Conservation (phyloP, 768 basidiomycete genomes). For the Kwoniella mangroviensis region DNA sequence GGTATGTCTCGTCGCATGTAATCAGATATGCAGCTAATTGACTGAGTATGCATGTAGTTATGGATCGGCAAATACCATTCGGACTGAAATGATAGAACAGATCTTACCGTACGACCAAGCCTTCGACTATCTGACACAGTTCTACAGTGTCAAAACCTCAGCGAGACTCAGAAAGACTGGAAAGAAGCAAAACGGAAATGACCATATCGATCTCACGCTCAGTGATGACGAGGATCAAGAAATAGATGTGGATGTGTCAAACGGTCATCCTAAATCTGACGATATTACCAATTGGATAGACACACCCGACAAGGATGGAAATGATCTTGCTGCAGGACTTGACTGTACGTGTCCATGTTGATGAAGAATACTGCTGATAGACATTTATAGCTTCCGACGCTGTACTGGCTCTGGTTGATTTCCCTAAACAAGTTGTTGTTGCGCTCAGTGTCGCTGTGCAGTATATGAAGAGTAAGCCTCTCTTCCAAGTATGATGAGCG, state of each 20-base stretch:
- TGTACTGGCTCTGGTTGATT: constrained; percentile 46
- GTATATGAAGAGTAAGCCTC: constrained; percentile 52
- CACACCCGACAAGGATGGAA: constrained; percentile 12
- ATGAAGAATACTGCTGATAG: constrained; percentile 9
- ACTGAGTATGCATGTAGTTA: constrained; percentile 20
- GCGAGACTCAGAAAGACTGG: background rate
- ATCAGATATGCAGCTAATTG: background rate
- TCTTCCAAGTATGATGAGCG: constrained; percentile 58
- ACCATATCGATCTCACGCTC: constrained; percentile 25
- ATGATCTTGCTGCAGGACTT: constrained; percentile 37
- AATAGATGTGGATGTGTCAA: constrained; percentile 3
- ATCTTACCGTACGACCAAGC: constrained; percentile 70
- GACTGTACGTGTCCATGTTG: constrained; percentile 26
- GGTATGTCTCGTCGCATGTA: constrained; percentile 59
- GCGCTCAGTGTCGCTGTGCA: constrained; percentile 48
- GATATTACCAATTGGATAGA: background rate
- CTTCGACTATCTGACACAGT: constrained; percentile 61
- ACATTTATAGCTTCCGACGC: constrained; percentile 36
- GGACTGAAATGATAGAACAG: constrained; percentile 68
- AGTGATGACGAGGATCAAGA: constrained; percentile 21
- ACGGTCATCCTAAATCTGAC: background rate
- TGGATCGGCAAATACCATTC: constrained; percentile 53
- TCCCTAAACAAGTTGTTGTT: constrained; percentile 52
- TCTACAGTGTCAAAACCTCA: constrained; percentile 24
- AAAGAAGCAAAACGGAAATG: constrained; percentile 7